Evolutionary conservation across 148 eudicot species (phyloP).

Genomic region (Persicaria tinctoria): DNA sequence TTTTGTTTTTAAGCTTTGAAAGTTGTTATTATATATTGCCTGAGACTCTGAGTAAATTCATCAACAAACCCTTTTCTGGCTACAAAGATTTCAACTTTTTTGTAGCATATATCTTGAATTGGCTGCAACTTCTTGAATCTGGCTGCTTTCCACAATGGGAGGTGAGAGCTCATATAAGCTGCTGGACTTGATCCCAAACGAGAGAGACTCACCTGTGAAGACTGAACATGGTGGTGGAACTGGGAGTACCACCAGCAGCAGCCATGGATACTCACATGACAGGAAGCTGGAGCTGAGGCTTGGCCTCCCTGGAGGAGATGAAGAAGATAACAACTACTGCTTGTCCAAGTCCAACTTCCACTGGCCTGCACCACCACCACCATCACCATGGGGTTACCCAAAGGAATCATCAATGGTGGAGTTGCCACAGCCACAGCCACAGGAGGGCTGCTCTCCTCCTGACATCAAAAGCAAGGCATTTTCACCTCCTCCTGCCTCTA

Average conservation of each 20-base stretch:
- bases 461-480: constrained; percentile 41
- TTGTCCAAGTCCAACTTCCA: constrained; percentile 22
- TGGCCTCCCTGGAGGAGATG: constrained; percentile 59
- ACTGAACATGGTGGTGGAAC: constrained; percentile 15
- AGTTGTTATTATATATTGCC: no score
- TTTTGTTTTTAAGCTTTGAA: no score
- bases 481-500: constrained; percentile 42
- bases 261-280: constrained; percentile 37
- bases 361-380: constrained; percentile 21
- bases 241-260: background rate
- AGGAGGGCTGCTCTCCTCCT: constrained; percentile 8
- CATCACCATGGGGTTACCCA: constrained; percentile 9
- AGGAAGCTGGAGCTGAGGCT: constrained; percentile 68
- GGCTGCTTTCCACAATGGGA: background rate
- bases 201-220: constrained; percentile 21
- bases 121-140: constrained; percentile 22
- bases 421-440: constrained; percentile 12
- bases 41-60: no score
- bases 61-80: no score
- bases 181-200: constrained; percentile 48
- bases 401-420: constrained; percentile 42
- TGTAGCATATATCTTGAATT: constrained; percentile 4
- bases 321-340: background rate
- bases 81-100: background rate
- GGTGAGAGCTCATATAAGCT: constrained; percentile 36